A percentile compares a stretch with the other conserved stretches of the same genome.
Evolutionary conservation across 495 filamentous ascomycete genomes (phyloP).

Genomic region (Penicillium goetzii): DNA sequence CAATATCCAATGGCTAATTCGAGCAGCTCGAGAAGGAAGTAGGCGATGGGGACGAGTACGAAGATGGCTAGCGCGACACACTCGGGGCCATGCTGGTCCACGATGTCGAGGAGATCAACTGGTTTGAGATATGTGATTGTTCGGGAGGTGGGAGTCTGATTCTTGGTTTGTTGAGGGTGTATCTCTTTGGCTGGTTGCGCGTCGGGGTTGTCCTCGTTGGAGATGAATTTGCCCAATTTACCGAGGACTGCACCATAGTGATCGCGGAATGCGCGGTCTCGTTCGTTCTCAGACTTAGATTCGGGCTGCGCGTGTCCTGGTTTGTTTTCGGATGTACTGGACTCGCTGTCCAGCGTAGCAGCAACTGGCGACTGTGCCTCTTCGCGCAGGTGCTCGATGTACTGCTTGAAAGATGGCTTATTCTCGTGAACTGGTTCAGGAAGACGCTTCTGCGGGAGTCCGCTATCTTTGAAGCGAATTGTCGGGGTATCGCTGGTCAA

Average conservation of each 20-base stretch:
- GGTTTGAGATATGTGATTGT: slow-evolving; percentile 13
- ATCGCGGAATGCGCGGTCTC: neutral
- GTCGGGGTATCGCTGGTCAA: slow-evolving; percentile 17
- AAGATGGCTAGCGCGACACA: slow-evolving; percentile 29
- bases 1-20: slow-evolving; percentile 19
- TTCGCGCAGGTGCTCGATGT: slow-evolving; percentile 9
- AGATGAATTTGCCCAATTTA: neutral
- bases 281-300: neutral
- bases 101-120: slow-evolving; percentile 18
- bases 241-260: slow-evolving; percentile 14
- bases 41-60: slow-evolving; percentile 28
- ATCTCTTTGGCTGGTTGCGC: neutral
- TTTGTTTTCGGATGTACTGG: neutral
- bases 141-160: neutral
- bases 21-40: slow-evolving; percentile 29
- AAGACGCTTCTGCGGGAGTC: neutral
- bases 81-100: slow-evolving; percentile 27
- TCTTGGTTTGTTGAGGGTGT: neutral
- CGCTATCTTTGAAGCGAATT: slow-evolving; percentile 2
- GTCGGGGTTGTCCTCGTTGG: slow-evolving; percentile 1
- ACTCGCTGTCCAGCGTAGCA: neutral
- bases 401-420: slow-evolving; percentile 11
- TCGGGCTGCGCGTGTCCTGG: neutral
- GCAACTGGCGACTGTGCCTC: neutral
- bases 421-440: neutral